Base-by-base conservation (phyloP, 1,139 yeast species). In the Magnusiomyces paraingens region DNA sequence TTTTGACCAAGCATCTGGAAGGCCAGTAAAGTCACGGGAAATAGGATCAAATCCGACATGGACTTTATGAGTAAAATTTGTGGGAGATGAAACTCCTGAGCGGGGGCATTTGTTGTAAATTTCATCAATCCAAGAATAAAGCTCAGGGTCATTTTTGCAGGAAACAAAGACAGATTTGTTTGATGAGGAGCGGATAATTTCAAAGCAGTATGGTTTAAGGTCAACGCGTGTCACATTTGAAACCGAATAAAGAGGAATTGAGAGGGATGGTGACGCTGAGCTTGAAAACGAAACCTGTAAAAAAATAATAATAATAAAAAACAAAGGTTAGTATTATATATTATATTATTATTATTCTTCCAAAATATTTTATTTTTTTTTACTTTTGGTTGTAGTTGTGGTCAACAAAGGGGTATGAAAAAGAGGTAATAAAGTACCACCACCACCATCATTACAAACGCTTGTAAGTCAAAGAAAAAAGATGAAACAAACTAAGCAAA, bases 41-140 rank as follows among this genome's bases (percentile, higher is more conserved):
- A 60, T 57, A 2, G 77, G 74, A 56, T 74, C 77, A 51, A 73
- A 74, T 18, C 79, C 78, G 2, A 74, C 79, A 52, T 74, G 78
- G 20, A 74, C 77, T 43, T 67, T 66, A 58, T 74, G 78, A 40
- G 75, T 71, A 63, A 74, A 74, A 61, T 74, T 74, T 18, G 76
- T 73, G 2, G 78, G 78, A 36, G 68, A 65, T 5, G 79, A 75
- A n/a, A 74, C 78, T 80, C 91, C 85, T 52, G 85, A 78, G 59
- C 85, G 74, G 1, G 97, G 96, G 63, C 95, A 87, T 67, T 88
- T 88, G 17, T 93, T 81, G 61, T 89, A 83, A 60, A 91, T 87
- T 15, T 89, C 86, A 69, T 93, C 97, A 58, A 91, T 78, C 99
- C 99, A 91, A 59, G 87, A 85, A 68, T 87, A 82, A 60, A 88